These are phyloP conservation scores for Talaromyces sp. DNA, from an alignment of 2,329 filamentous ascomycete species.

Conservation along the genomic window DNA sequence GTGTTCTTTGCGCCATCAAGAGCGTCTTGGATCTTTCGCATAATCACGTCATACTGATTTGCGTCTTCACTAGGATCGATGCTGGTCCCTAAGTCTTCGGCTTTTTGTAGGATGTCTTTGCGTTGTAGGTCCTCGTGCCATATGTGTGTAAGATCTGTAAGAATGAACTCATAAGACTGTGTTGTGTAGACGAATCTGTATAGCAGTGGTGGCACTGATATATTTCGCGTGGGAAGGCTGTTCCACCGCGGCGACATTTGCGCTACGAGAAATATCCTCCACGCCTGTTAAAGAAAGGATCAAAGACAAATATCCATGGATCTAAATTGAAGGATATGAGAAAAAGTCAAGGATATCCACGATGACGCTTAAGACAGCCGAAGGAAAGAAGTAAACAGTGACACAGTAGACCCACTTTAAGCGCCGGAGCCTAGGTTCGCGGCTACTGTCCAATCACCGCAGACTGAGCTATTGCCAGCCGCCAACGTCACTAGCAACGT, in stretches of 20 bases:
- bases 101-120: slow-evolving; percentile 49
- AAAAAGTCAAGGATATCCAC: not conserved
- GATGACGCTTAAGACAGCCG: too few species aligned
- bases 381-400: slow-evolving; percentile 3
- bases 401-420: slow-evolving; percentile 7
- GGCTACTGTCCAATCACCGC: slow-evolving; percentile 24
- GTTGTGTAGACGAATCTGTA: slow-evolving; percentile 37
- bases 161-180: slow-evolving; percentile 51
- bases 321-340: not conserved
- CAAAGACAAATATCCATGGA: not conserved
- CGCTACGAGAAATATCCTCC: not conserved
- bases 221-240: slow-evolving; percentile 31
- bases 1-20: slow-evolving; percentile 38
- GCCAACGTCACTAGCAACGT: slow-evolving; percentile 14
- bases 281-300: not conserved
- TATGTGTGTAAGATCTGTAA: slow-evolving; percentile 60
- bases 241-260: slow-evolving; percentile 40
- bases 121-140: slow-evolving; percentile 55
- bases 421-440: slow-evolving; percentile 22
- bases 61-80: slow-evolving; percentile 61
- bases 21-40: slow-evolving; percentile 55
- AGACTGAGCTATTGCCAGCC: not conserved
- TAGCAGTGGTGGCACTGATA: slow-evolving; percentile 38
- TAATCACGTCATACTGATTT: slow-evolving; percentile 56
- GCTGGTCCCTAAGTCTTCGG: slow-evolving; percentile 51